These are phyloP conservation scores for Thuja plicata DNA, from an alignment of 83 land plant species.

Conservation along the genomic window DNA sequence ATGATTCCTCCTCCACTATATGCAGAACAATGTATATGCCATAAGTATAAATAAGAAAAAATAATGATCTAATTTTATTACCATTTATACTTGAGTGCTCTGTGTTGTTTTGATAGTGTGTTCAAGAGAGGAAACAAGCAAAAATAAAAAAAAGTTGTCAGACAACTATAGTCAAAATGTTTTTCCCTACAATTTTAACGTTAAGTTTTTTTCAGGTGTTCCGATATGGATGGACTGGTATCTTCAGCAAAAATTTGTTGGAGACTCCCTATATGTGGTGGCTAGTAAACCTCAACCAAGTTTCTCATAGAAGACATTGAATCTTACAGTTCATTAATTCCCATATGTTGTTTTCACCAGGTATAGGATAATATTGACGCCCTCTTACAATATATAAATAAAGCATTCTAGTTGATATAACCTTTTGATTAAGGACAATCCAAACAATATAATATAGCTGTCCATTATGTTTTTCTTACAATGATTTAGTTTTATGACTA, in stretches of 20 bases:
- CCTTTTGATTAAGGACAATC: background rate
- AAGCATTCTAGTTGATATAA: background rate
- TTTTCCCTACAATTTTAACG: too few species aligned
- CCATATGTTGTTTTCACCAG: conserved; percentile 40
- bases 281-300: conserved; percentile 28
- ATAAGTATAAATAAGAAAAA: too few species aligned
- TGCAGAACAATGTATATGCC: too few species aligned
- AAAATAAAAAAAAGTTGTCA: background rate
- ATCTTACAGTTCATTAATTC: too few species aligned
- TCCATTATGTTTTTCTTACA: too few species aligned
- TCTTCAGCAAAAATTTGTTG: conserved; percentile 26
- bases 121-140: background rate
- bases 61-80: too few species aligned
- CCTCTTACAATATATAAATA: conserved; percentile 34
- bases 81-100: too few species aligned
- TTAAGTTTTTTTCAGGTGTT: background rate
- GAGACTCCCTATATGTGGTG: conserved; percentile 43
- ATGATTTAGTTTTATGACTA: too few species aligned
- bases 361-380: conserved; percentile 35
- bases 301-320: conserved; percentile 5
- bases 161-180: background rate
- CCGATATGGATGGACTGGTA: conserved; percentile 32
- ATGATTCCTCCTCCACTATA: too few species aligned
- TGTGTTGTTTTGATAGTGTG: too few species aligned
- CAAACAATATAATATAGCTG: too few species aligned